A percentile compares a stretch with the other conserved stretches of the same genome.
Evolutionary conservation across 345 rosid species (phyloP).

Genomic region (Bruguiera sexangula): DNA sequence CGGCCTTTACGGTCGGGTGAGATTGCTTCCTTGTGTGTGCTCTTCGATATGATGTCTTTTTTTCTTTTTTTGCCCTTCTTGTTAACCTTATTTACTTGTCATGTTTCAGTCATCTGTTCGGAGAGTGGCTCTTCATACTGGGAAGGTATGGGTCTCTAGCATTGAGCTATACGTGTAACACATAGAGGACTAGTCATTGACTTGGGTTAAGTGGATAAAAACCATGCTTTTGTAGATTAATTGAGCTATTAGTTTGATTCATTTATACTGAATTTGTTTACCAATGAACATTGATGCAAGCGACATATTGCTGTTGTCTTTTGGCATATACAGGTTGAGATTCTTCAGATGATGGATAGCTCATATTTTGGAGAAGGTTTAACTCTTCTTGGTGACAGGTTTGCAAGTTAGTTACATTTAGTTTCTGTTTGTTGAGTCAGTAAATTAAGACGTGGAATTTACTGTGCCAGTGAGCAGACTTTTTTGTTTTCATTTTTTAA

Average conservation of each 20-base stretch:
- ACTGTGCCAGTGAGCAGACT: no score
- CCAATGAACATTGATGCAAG: background rate
- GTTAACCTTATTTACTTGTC: background rate
- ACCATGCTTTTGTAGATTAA: background rate
- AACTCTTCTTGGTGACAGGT: conserved; percentile 84
- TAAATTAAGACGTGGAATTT: no score
- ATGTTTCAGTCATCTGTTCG: conserved; percentile 79
- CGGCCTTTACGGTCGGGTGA: conserved; percentile 58
- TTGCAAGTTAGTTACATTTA: background rate
- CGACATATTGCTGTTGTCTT: background rate
- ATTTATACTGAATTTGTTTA: no score
- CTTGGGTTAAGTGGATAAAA: background rate
- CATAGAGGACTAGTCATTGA: background rate
- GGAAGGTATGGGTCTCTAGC: conserved; percentile 51
- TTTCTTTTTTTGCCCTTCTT: background rate
- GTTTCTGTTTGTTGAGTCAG: conserved; percentile 1
- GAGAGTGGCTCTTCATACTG: conserved; percentile 63
- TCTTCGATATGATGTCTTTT: background rate
- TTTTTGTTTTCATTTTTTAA: no score
- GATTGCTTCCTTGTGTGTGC: background rate
- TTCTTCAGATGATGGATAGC: conserved; percentile 47
- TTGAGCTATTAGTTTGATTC: no score
- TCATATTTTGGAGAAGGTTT: conserved; percentile 85
- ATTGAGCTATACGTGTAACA: background rate
- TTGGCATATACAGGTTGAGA: conserved; percentile 48